phyloP scores from a whole-genome alignment of 2,329 filamentous ascomycete species.

The Dryadomyces quercivorus region DNA sequence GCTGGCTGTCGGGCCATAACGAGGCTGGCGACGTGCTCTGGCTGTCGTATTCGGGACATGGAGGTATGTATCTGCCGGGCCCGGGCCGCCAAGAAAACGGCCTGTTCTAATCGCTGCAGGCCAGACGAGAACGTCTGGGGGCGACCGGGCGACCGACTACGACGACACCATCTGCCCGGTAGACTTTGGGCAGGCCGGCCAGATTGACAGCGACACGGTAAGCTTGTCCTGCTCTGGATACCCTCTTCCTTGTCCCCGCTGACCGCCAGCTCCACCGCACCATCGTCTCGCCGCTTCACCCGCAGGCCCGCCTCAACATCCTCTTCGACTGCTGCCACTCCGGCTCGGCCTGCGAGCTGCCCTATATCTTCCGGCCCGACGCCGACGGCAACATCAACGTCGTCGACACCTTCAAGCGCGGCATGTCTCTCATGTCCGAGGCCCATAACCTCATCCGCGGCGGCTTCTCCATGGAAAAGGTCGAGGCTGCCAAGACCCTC shows the following conservation, averaged over 20 bases:
- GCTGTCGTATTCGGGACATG: conserved; percentile 48
- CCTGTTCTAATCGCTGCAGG: conserved; percentile 10
- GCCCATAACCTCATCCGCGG: conserved; percentile 36
- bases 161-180: conserved; percentile 42
- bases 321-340: conserved; percentile 52
- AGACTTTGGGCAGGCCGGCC: conserved; percentile 37
- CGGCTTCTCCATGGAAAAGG: conserved; percentile 30
- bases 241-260: neutral
- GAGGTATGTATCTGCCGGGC: conserved; percentile 22
- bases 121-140: conserved; percentile 33
- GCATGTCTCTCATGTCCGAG: conserved; percentile 34
- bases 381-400: conserved; percentile 42
- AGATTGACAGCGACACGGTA: conserved; percentile 35
- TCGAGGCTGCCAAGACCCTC: conserved; percentile 37
- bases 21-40: conserved; percentile 39
- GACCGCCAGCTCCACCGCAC: conserved; percentile 30
- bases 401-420: conserved; percentile 41
- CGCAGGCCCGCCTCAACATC: conserved; percentile 38
- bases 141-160: conserved; percentile 22
- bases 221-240: neutral
- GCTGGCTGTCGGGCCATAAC: conserved; percentile 39
- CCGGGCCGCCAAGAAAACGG: neutral
- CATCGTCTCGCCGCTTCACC: conserved; percentile 37
- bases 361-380: conserved; percentile 44
- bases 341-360: conserved; percentile 45